These are phyloP conservation scores for Camelina sativa DNA, from an alignment of 345 rosid species.

Conservation along the genomic window DNA sequence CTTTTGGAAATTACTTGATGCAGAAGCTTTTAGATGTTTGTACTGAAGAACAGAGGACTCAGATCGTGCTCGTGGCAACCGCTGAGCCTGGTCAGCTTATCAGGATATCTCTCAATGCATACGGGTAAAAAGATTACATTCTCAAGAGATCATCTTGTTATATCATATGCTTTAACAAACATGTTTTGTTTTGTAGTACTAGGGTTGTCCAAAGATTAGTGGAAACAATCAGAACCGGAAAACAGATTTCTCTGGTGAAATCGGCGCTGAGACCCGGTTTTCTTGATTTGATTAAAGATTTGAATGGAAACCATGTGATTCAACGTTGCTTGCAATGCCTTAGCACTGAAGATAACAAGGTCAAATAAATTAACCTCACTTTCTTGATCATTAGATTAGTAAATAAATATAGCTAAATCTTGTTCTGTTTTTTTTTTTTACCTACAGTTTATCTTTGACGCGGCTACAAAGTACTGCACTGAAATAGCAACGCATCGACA, in stretches of 20 bases:
- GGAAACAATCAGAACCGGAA: conserved; percentile 64
- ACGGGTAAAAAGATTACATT: conserved; percentile 46
- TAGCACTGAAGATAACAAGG: conserved; percentile 64
- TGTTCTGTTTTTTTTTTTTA: neutral
- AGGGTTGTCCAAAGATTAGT: conserved; percentile 73
- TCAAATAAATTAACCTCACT: neutral
- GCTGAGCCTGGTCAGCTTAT: conserved; percentile 57
- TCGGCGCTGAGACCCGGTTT: conserved; percentile 65
- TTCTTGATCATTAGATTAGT: neutral
- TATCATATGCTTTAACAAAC: neutral
- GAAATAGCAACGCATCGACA: conserved; percentile 66
- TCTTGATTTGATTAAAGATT: conserved; percentile 63
- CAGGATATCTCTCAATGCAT: conserved; percentile 54
- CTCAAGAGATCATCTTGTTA: neutral
- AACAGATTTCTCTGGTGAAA: conserved; percentile 58
- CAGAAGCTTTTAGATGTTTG: conserved; percentile 63
- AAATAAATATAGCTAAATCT: neutral
- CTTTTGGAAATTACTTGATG: conserved; percentile 62
- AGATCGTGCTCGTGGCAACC: conserved; percentile 51
- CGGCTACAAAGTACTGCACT: conserved; percentile 56
- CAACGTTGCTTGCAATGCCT: conserved; percentile 83
- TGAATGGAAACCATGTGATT: conserved; percentile 78
- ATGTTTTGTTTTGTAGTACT: conserved; percentile 49
- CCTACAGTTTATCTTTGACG: conserved; percentile 54
- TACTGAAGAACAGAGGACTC: conserved; percentile 59